These are phyloP conservation scores for Avena sativa DNA, from an alignment of 176 grass and related monocot species.

Conservation along the genomic window DNA sequence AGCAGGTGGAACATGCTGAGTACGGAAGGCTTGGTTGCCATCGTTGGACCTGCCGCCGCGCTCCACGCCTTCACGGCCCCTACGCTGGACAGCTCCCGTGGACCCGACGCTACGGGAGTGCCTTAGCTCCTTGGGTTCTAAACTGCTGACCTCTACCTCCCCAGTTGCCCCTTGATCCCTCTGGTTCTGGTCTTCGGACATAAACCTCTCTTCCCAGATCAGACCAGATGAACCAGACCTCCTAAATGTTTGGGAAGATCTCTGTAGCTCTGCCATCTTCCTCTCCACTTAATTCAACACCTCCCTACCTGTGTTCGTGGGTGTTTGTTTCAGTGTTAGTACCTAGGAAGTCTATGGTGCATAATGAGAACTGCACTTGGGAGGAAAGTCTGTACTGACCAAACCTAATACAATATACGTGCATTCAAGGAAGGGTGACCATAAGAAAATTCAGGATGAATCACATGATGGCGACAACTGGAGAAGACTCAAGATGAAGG, in stretches of 20 bases:
- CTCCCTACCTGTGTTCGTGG: not conserved
- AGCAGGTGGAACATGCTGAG: conserved; percentile 32
- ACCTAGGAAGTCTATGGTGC: conserved; percentile 18
- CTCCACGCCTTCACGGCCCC: not conserved
- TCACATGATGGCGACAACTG: conserved; percentile 39
- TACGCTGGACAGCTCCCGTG: not conserved
- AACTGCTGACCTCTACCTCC: conserved; percentile 22
- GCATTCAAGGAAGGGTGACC: conserved; percentile 27
- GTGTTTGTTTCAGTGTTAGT: not conserved
- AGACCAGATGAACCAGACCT: conserved; percentile 67
- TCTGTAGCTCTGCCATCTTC: conserved; percentile 64
- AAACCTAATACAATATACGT: conserved; percentile 19
- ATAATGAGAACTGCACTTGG: conserved; percentile 1
- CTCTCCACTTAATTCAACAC: not conserved
- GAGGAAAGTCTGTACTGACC: conserved; percentile 18
- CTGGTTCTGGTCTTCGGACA: conserved; percentile 33
- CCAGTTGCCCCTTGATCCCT: conserved; percentile 24
- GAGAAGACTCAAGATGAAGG: not conserved
- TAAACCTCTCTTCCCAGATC: conserved; percentile 60
- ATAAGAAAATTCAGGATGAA: conserved; percentile 38
- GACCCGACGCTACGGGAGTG: conserved; percentile 32
- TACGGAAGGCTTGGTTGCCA: conserved; percentile 26
- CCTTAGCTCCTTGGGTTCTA: conserved; percentile 41
- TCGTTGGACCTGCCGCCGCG: not conserved
- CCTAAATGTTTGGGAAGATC: conserved; percentile 65